Conservation (phyloP, 352 stramenopile genomes). For the Phytopythium cucurbitacearum region DNA sequence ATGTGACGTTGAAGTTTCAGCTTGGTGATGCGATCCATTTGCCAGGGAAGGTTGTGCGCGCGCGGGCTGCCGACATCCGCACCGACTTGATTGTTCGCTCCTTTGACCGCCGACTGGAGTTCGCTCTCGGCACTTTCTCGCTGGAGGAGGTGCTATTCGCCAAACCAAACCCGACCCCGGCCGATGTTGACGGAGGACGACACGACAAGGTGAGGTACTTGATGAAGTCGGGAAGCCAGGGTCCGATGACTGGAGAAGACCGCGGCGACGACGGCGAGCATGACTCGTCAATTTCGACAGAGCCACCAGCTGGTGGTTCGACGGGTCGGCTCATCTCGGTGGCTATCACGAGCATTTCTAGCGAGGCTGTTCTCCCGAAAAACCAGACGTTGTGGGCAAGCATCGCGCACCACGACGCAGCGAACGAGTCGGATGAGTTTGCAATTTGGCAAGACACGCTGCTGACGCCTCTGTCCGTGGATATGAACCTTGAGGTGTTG, state of each 20-base stretch:
- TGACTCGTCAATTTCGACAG: background rate
- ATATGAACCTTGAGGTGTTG: constrained; percentile 63
- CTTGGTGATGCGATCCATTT: constrained; percentile 36
- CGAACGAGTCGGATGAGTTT: constrained; percentile 16
- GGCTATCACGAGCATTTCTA: constrained; percentile 66
- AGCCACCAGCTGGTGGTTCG: constrained; percentile 5
- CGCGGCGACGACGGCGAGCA: constrained; percentile 5
- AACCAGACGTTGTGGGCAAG: constrained; percentile 37
- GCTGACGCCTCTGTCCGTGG: constrained; percentile 61
- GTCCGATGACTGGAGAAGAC: constrained; percentile 6
- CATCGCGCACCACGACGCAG: background rate
- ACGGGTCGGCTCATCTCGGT: constrained; percentile 60
- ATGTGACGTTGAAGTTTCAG: constrained; percentile 49
- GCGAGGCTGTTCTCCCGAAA: constrained; percentile 58
- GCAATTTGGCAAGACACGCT: constrained; percentile 74
- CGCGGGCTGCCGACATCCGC: constrained; percentile 52
- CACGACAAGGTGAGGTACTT: constrained; percentile 35
- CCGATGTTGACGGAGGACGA: constrained; percentile 3
- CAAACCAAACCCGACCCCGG: constrained; percentile 9
- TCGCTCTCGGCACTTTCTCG: constrained; percentile 65
- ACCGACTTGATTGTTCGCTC: constrained; percentile 58
- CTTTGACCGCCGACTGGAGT: constrained; percentile 66
- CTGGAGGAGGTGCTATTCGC: constrained; percentile 68
- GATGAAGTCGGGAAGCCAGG: constrained; percentile 55
- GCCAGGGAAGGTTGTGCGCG: constrained; percentile 46